Base-by-base conservation (phyloP, 768 basidiomycete species). In the Agaricus bisporus region DNA sequence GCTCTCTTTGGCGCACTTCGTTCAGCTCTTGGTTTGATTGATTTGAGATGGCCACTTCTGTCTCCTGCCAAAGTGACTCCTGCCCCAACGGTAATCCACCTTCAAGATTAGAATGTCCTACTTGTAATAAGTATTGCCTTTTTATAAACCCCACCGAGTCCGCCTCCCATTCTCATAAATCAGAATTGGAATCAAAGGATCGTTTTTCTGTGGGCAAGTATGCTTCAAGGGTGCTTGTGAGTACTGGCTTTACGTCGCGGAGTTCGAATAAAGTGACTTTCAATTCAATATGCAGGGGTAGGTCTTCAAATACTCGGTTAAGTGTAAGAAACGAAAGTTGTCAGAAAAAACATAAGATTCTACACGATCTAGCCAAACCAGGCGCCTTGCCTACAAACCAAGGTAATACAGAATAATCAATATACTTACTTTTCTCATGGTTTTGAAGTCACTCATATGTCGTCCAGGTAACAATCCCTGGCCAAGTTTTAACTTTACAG, bases 201-300 rank as follows among this genome's bases (percentile, higher is more conserved):
- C 90, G 29, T 89, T 87, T 66, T 98, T 95, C 71, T 98, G 95
- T 59, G 83, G 85, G 22, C 95, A 98, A 69, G 91, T 90, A 48
- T 98, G 95, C 71, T 98, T 98, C 81, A 98, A 97, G 70, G 80
- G 85, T 44, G 86, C 81, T 68, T 98, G 95, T 95, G 68, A 75
- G 93, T 76, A 46, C 44, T 32, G n/a, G 42, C 36, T 49, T 42
- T 54, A 3, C 18, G 26, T 15, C 17, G 32, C 32, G 32, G 11
- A 46, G 2, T 26, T 50, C 58, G 54, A 42, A 56, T 56, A 42
- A 25, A 43, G 17, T 55, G 47, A 49, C 54, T 49, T 29, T 36
- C 29, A 43, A 38, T 55, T 52, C 52, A 42, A 54, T 44, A 18
- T 52, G 50, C 60, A 74, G 74, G 75, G 73, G 74, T 69, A 55